These are phyloP conservation scores for Acanthamoeba rhysodes DNA, from an alignment of 208 protist species.

Conservation along the genomic window DNA sequence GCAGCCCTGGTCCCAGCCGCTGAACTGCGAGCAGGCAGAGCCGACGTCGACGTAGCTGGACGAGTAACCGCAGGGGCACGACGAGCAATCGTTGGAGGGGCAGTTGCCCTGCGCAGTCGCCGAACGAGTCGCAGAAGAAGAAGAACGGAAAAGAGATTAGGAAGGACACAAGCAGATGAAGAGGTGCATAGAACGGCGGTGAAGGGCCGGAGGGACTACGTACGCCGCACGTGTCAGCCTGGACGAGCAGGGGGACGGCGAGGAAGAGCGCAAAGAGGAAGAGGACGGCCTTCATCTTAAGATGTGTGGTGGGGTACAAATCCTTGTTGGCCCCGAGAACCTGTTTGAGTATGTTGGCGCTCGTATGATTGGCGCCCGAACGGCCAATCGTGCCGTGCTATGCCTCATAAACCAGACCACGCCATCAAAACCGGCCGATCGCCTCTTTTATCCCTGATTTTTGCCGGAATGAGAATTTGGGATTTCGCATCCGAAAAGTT, in stretches of 20 bases:
- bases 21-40: conserved; percentile 35
- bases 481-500: no score
- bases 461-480: no score
- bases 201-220: not conserved
- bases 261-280: conserved; percentile 42
- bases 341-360: not conserved
- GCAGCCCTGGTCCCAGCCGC: conserved; percentile 65
- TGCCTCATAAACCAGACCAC: no score
- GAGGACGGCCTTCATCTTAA: conserved; percentile 3
- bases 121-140: not conserved
- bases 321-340: no score
- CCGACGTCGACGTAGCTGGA: conserved; percentile 45
- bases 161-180: not conserved
- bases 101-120: not conserved
- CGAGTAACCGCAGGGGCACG: conserved; percentile 45
- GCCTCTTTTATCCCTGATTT: no score
- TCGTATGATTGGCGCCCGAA: no score
- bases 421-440: no score
- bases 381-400: no score
- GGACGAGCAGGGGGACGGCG: conserved; percentile 2
- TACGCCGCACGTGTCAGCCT: conserved; percentile 7
- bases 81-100: conserved; percentile 37
- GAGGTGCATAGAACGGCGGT: not conserved
- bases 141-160: not conserved
- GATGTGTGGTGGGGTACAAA: not conserved